phyloP scores from a whole-genome alignment of 208 protist genomes.

The Trichomonas vaginalis region DNA sequence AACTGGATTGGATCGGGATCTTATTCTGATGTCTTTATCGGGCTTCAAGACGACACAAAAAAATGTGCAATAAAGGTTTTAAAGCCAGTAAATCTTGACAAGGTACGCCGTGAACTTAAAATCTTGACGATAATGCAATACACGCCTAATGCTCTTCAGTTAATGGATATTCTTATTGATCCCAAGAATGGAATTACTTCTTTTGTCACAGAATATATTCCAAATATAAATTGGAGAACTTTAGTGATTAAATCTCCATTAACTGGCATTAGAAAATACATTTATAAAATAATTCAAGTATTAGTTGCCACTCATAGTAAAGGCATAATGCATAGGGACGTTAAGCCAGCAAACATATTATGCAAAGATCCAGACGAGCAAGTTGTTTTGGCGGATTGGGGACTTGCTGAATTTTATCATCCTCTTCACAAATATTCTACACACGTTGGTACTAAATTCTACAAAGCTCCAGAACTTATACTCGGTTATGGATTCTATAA shows the following conservation, averaged over 20 bases:
- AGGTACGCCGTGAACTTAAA: background rate
- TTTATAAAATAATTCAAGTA: background rate
- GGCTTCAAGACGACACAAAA: background rate
- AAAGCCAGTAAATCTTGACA: background rate
- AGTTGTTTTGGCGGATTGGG: background rate
- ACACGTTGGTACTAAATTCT: background rate
- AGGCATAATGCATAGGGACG: conserved; percentile 14
- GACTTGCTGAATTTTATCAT: conserved; percentile 15
- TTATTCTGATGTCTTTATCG: background rate
- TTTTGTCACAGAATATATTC: background rate
- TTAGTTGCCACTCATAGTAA: background rate
- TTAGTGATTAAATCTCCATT: background rate
- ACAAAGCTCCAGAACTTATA: background rate
- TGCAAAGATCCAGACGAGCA: background rate
- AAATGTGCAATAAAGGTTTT: background rate
- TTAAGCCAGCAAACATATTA: conserved; percentile 11
- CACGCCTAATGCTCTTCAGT: background rate
- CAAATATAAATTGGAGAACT: background rate
- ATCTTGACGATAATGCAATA: background rate
- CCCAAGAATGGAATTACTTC: background rate
- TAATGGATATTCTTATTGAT: background rate
- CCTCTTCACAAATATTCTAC: background rate
- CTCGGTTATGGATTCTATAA: background rate
- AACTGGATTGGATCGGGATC: background rate
- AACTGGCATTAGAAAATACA: background rate